Evolutionary conservation across 2,329 filamentous ascomycete genomes (phyloP), one percentile per base, ranked within the genome.

Genomic region (Rutstroemia sp.): DNA sequence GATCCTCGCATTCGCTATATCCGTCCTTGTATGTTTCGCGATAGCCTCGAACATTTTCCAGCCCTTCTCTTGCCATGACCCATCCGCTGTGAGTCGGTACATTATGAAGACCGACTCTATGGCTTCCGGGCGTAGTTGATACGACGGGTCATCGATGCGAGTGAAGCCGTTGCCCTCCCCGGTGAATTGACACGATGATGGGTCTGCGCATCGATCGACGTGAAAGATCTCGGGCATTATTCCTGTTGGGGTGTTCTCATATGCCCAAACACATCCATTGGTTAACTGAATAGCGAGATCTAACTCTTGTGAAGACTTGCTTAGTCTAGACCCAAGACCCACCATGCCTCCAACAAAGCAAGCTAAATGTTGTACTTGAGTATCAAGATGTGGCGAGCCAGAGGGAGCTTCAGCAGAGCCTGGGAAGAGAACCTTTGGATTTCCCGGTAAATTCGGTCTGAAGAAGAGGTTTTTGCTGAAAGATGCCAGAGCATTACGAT

Each of bases 341-440:
- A 87, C 82, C 73, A 86, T 83, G 14, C 84, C 87, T 6, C 86
- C 86, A 5, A 80, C 74, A 65, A 87, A 90, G 69, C 87, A 90
- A 3, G 79, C 78, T 1, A 89, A 74, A 68, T 89, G 86, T 61
- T 87, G 79, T 9, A 76, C 72, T 48, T 60, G 46, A 12, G 61
- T 40, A 23, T 58, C 19, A 6, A 56, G 30, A 17, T 50, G n/a
- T 23, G 56, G 40, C 10, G 45, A 16, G 5, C 30, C 50, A 60
- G 25, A 50, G 9, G 51, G 17, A 12, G 72, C 63, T 12, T 65
- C 60, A 4, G 71, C 70, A 54, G 75, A 72, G 7, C 77, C 78
- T 3, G 79, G 73, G 54, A 81, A 72, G 6, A 79, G 67, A 5
- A 81, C 69, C 8, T 73, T 70, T 4, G 68, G 62, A 59, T 76